A percentile compares a stretch with the other conserved stretches of the same genome.
Evolutionary conservation across 2,329 filamentous ascomycete species (phyloP).

Genomic region (Clarireedia homoeocarpa): DNA sequence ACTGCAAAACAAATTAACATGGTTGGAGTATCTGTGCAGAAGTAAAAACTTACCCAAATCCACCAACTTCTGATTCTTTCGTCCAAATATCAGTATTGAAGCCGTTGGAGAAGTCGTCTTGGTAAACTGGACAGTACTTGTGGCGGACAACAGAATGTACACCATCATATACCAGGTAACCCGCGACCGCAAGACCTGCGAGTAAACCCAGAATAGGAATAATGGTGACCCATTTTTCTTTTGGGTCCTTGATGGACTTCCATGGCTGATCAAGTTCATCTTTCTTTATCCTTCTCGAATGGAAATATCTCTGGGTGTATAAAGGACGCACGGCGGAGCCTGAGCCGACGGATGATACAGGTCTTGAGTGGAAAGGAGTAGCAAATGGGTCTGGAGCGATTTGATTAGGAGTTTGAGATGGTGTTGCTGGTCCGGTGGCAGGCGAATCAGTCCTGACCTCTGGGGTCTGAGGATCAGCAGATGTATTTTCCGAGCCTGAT

Average conservation of each 20-base stretch:
- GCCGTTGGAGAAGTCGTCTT: conserved; percentile 42
- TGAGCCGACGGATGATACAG: conserved; percentile 35
- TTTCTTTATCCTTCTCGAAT: conserved; percentile 50
- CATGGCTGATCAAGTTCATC: conserved; percentile 71
- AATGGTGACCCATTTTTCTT: conserved; percentile 82
- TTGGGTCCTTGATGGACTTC: conserved; percentile 63
- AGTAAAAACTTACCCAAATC: conserved; percentile 46
- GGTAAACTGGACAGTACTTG: conserved; percentile 46
- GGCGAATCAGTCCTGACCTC: conserved; percentile 27
- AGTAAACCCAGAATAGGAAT: conserved; percentile 66
- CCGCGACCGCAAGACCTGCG: conserved; percentile 59
- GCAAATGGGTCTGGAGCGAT: conserved; percentile 25
- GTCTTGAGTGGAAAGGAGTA: conserved; percentile 35
- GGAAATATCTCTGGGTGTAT: conserved; percentile 23
- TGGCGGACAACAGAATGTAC: conserved; percentile 63
- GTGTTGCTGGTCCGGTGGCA: too few species aligned
- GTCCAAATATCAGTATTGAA: conserved; percentile 45
- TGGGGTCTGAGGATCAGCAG: conserved; percentile 31
- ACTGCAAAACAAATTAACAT: conserved; percentile 32
- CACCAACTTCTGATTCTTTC: conserved; percentile 39
- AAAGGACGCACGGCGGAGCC: conserved; percentile 31
- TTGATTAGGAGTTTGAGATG: conserved; percentile 13
- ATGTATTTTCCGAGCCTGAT: too few species aligned
- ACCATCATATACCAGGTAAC: conserved; percentile 69
- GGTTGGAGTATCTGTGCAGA: conserved; percentile 30